phyloP scores from a whole-genome alignment of 1,284 basidiomycete species.

The Moesziomyces parantarcticus region DNA sequence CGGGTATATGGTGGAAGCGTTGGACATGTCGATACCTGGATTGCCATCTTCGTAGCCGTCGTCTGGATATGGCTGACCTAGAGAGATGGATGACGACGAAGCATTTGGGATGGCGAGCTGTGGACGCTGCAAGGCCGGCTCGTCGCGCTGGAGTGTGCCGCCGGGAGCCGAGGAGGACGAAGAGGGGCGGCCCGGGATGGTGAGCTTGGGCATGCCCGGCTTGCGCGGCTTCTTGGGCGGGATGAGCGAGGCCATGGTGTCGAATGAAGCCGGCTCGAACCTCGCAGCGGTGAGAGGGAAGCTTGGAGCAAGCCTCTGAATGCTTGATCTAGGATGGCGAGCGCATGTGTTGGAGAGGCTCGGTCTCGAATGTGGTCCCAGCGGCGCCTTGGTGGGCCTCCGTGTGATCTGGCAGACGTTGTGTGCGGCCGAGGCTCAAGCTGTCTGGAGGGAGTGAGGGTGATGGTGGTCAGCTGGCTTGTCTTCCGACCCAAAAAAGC shows the following conservation, averaged over 20 bases:
- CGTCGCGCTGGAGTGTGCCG: constrained; percentile 18
- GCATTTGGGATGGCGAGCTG: constrained; percentile 36
- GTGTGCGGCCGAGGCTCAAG: too few species aligned
- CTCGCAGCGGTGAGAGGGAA: too few species aligned
- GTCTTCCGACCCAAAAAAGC: too few species aligned
- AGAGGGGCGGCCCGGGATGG: constrained; percentile 43
- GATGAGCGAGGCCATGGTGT: constrained; percentile 59
- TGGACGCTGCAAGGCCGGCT: constrained; percentile 25
- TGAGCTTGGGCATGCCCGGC: constrained; percentile 64
- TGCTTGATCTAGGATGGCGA: neutral
- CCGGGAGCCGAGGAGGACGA: constrained; percentile 39
- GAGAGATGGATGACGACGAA: constrained; percentile 25
- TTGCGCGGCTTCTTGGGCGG: constrained; percentile 60
- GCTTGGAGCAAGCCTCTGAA: neutral
- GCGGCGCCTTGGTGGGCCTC: too few species aligned
- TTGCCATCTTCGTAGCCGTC: constrained; percentile 52
- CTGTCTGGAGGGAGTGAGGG: too few species aligned
- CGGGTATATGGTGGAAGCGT: constrained; percentile 54
- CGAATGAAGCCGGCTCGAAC: constrained; percentile 4
- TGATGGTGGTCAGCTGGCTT: too few species aligned
- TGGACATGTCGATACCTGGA: constrained; percentile 31
- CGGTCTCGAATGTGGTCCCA: too few species aligned
- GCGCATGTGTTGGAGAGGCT: neutral
- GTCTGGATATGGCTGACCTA: constrained; percentile 34
- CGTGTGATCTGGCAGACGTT: too few species aligned